A percentile compares a stretch with the other conserved stretches of the same genome.
Evolutionary conservation across 148 eudicot genomes (phyloP).

Genomic region (Beta vulgaris): DNA sequence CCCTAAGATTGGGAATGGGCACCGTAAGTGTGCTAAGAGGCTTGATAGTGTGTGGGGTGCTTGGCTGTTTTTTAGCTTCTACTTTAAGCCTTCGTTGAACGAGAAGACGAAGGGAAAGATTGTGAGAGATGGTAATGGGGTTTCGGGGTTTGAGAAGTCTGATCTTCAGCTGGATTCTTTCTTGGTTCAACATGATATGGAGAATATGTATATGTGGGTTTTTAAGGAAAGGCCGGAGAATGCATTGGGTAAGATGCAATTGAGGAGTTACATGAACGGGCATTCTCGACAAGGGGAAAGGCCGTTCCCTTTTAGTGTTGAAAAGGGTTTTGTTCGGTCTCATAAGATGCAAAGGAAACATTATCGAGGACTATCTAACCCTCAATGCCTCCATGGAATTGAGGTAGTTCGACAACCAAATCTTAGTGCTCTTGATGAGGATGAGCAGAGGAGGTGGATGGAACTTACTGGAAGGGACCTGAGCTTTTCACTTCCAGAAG

Average conservation of each 20-base stretch:
- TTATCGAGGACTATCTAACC: constrained; percentile 76
- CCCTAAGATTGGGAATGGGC: constrained; percentile 47
- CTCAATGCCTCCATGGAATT: constrained; percentile 73
- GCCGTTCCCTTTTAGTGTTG: constrained; percentile 67
- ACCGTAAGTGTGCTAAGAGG: constrained; percentile 61
- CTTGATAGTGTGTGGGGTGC: constrained; percentile 85
- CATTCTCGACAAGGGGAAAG: constrained; percentile 76
- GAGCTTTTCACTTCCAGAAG: constrained; percentile 51
- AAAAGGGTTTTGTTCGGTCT: constrained; percentile 84
- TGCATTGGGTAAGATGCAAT: constrained; percentile 85
- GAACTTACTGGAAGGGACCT: constrained; percentile 63
- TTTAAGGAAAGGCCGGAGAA: constrained; percentile 71
- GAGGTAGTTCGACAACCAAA: constrained; percentile 59
- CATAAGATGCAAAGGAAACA: constrained; percentile 87
- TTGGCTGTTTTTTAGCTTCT: constrained; percentile 87
- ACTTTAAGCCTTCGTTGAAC: constrained; percentile 66
- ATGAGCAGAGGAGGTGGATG: constrained; percentile 72
- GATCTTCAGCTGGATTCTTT: constrained; percentile 73
- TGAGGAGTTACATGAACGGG: constrained; percentile 88
- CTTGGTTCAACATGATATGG: constrained; percentile 89
- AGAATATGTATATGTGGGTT: constrained; percentile 92
- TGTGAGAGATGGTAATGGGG: constrained; percentile 52
- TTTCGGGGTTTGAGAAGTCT: constrained; percentile 66
- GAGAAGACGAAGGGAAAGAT: constrained; percentile 55
- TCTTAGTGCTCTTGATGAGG: constrained; percentile 56